Base-by-base conservation (phyloP, 345 rosid species). In the Eutrema japonicum region DNA sequence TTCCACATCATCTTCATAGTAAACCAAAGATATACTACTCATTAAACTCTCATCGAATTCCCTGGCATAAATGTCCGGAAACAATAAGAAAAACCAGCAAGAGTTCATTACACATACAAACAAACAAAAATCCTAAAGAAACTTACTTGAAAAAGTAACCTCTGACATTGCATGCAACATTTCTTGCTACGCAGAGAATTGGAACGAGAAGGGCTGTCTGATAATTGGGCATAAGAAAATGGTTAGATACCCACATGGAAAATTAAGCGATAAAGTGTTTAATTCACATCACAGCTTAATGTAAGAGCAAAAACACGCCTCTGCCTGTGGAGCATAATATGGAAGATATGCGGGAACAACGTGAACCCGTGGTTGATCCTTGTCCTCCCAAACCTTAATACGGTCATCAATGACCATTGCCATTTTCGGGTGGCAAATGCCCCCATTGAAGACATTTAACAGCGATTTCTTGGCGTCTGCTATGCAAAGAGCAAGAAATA, bases 341-440 rank as follows among this genome's bases (percentile, higher is more conserved):
- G 99, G 99, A 65, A 85, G 76, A 77, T 92, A 95, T 22, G 97
- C 83, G 55, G 97, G 94, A 66, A 95, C 99, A 40, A 86, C 97
- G 81, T 95, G 99, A 74, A 95, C 99, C 66, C 96, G 86, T 33
- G 94, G 90, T 81, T 96, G 99, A 83, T 96, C 99, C 87, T 84
- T 89, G 68, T 96, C 97, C 82, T 96, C 99, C 99, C 96, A 96
- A 63, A 92, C 98, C 85, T 90, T 96, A 51, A 82, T 77, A 54
- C 99, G 96, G 69, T 92, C 98, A 87, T 96, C 99, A 78, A 96
- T 89, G 74, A 96, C 94, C 97, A 96, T 88, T 58, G 99, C 99
- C 99, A 96, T 89, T 82, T 89, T 93, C 36, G 98, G 99, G 82
- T 96, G 97, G 83, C 97, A 92, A 10, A 80, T 75, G 41, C 98